Conservation (phyloP, 176 grass and related monocot species). For the Thinopyrum elongatum region DNA sequence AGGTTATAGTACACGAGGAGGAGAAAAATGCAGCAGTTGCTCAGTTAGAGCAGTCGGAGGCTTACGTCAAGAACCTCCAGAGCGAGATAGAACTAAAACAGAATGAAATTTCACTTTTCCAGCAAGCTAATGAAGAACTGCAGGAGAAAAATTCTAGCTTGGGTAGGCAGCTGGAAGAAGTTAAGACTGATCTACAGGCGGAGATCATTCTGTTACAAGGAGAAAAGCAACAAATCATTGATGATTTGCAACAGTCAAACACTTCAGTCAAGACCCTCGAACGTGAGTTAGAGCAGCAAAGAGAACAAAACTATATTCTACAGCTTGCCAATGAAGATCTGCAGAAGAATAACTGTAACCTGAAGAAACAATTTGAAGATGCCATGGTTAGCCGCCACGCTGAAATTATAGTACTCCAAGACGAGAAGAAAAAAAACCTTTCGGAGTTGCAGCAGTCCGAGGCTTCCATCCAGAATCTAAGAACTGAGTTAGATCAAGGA, state of each 20-base stretch:
- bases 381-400: slow-evolving; percentile 5
- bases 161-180: slow-evolving; percentile 42
- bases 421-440: slow-evolving; percentile 40
- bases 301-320: slow-evolving; percentile 33
- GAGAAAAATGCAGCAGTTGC: slow-evolving; percentile 36
- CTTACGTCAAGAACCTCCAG: slow-evolving; percentile 30
- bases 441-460: slow-evolving; percentile 38
- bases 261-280: slow-evolving; percentile 32
- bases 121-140: slow-evolving; percentile 42
- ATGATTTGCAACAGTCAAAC: slow-evolving; percentile 37
- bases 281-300: slow-evolving; percentile 40
- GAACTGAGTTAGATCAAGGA: slow-evolving; percentile 41
- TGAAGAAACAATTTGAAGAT: slow-evolving; percentile 34
- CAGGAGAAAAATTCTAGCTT: slow-evolving; percentile 36
- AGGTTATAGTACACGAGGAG: slow-evolving; percentile 20
- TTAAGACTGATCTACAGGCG: slow-evolving; percentile 16
- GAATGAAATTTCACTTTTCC: slow-evolving; percentile 39
- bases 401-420: slow-evolving; percentile 33
- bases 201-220: slow-evolving; percentile 30
- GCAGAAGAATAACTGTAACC: slow-evolving; percentile 34
- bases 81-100: slow-evolving; percentile 36
- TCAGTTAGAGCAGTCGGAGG: slow-evolving; percentile 37
- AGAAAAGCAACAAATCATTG: slow-evolving; percentile 25
- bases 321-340: slow-evolving; percentile 39
- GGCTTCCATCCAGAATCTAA: slow-evolving; percentile 42